Evolutionary conservation across 2,329 filamentous ascomycete species (phyloP).

Genomic region (Xylariaceae sp.): DNA sequence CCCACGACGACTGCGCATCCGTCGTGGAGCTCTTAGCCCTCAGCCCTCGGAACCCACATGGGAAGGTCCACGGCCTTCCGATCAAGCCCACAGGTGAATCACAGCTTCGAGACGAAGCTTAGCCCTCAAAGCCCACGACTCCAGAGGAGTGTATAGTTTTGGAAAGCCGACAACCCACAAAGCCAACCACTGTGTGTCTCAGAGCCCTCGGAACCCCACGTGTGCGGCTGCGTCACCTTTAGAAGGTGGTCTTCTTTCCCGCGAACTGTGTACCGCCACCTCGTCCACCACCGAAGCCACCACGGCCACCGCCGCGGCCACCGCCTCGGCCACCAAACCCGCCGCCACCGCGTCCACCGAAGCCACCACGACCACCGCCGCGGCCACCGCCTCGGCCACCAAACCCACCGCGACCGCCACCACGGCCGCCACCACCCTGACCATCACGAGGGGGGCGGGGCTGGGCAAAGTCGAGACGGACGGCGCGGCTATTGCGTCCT

Average conservation of each 20-base stretch:
- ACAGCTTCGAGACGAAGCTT: slow-evolving; percentile 35
- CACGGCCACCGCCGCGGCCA: slow-evolving; percentile 27
- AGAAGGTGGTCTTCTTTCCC: slow-evolving; percentile 69
- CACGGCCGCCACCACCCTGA: slow-evolving; percentile 38
- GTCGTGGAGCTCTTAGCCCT: slow-evolving; percentile 11
- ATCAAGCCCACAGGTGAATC: slow-evolving; percentile 51
- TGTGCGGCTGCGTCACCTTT: slow-evolving; percentile 31
- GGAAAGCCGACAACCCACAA: slow-evolving; percentile 51
- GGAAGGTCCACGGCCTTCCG: slow-evolving; percentile 25
- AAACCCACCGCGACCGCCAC: slow-evolving; percentile 45
- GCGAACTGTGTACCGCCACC: slow-evolving; percentile 50
- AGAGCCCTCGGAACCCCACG: slow-evolving; percentile 36
- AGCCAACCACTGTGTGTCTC: slow-evolving; percentile 40
- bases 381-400: slow-evolving; percentile 37
- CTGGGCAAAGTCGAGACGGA: slow-evolving; percentile 77
- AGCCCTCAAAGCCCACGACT: slow-evolving; percentile 47
- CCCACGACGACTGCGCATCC: slow-evolving; percentile 14
- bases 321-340: slow-evolving; percentile 42
- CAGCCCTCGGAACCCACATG: slow-evolving; percentile 24
- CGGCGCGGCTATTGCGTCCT: slow-evolving; percentile 62
- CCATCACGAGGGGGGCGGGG: slow-evolving; percentile 56
- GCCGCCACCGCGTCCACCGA: slow-evolving; percentile 44
- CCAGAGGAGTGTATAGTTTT: slow-evolving; percentile 32
- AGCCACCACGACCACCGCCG: slow-evolving; percentile 41
- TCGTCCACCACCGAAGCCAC: slow-evolving; percentile 38